Percentiles rank a stretch among this genome's conserved stretches.
These are phyloP conservation scores for Suillus fuscotomentosus DNA, from an alignment of 768 basidiomycete genomes.

Conservation along the genomic window DNA sequence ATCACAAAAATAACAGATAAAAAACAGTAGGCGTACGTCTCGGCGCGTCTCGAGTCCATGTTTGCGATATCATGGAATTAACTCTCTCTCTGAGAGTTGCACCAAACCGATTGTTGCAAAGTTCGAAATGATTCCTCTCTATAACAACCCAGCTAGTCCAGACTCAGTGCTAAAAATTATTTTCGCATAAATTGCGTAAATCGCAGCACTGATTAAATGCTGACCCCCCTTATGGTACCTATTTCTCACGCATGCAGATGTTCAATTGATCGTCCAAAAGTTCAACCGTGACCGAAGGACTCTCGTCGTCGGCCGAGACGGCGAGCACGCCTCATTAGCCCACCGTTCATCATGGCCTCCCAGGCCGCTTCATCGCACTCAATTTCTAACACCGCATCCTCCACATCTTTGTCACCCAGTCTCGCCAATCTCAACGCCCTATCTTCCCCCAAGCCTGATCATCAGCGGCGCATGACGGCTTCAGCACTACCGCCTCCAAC, in stretches of 20 bases:
- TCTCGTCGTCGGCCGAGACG: slow-evolving; percentile 25
- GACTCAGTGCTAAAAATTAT: slow-evolving; percentile 18
- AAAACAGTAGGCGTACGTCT: slow-evolving; percentile 25
- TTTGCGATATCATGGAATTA: slow-evolving; percentile 28
- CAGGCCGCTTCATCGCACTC: slow-evolving; percentile 16
- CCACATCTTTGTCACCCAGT: slow-evolving; percentile 32
- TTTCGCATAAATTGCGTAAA: slow-evolving; percentile 1
- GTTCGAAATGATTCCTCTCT: neutral
- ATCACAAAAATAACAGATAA: neutral
- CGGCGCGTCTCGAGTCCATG: slow-evolving; percentile 35
- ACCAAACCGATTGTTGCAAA: neutral
- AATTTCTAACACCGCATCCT: slow-evolving; percentile 28
- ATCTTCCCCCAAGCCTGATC: slow-evolving; percentile 26
- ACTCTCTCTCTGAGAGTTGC: slow-evolving; percentile 8
- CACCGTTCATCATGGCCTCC: slow-evolving; percentile 24
- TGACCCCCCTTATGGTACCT: slow-evolving; percentile 15
- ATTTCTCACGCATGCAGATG: slow-evolving; percentile 23
- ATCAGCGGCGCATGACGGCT: slow-evolving; percentile 38
- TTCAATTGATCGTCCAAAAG: slow-evolving; percentile 1
- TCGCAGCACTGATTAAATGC: neutral
- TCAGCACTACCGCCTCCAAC: slow-evolving; percentile 38
- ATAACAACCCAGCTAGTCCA: neutral
- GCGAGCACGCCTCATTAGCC: slow-evolving; percentile 24
- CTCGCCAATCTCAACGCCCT: slow-evolving; percentile 33
- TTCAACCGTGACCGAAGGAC: slow-evolving; percentile 13